Conservation (phyloP, 2,329 filamentous ascomycete genomes). For the Colletotrichum filicis region DNA sequence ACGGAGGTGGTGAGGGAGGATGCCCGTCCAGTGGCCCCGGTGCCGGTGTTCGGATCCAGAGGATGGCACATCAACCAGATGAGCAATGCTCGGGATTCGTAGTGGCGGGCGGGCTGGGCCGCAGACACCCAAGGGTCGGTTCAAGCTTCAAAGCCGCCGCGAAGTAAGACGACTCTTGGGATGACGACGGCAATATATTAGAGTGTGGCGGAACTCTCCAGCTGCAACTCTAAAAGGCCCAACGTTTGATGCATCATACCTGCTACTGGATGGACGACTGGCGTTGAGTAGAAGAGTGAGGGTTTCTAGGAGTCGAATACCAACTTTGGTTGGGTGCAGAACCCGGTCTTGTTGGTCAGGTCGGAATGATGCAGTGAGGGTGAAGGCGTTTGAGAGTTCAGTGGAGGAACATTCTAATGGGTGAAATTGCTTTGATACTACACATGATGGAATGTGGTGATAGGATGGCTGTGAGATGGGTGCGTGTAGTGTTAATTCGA, state of each 20-base stretch:
- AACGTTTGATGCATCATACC: background rate
- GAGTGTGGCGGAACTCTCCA: background rate
- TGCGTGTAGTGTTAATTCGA: background rate
- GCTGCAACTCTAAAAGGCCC: background rate
- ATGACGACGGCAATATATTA: slow-evolving; percentile 6
- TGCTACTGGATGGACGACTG: background rate
- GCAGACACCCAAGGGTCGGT: background rate
- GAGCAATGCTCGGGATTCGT: background rate
- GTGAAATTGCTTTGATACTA: background rate
- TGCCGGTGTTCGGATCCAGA: slow-evolving; percentile 4
- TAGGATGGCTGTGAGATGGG: background rate
- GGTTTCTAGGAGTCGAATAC: background rate
- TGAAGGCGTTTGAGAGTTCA: background rate
- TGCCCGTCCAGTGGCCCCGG: background rate
- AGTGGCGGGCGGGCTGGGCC: slow-evolving; percentile 14
- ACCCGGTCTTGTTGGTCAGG: background rate
- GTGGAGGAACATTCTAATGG: background rate
- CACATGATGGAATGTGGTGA: slow-evolving; percentile 1
- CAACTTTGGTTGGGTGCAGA: background rate
- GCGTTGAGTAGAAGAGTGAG: background rate
- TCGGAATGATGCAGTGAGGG: background rate
- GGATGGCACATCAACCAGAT: slow-evolving; percentile 4
- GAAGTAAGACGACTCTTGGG: background rate
- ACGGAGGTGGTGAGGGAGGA: slow-evolving; percentile 6
- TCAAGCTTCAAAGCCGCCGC: background rate